These are phyloP conservation scores for Oryza glumipatula DNA, from an alignment of 176 grass and related monocot species.

Conservation along the genomic window DNA sequence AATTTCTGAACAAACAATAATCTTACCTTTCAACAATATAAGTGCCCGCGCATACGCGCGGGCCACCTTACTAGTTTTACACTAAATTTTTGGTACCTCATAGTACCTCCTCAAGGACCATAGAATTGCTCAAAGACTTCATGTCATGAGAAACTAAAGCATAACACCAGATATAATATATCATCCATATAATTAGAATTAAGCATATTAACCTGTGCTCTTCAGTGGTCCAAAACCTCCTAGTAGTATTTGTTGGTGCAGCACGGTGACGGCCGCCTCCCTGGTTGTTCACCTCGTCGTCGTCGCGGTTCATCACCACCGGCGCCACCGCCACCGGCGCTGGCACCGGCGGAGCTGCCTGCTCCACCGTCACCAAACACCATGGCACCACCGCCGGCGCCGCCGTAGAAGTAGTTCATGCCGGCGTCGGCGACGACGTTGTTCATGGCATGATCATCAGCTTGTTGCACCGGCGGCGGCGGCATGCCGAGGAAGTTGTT, in stretches of 20 bases:
- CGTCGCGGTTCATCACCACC: too few relatives aligned
- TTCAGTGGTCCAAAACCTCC: not conserved
- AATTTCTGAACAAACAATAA: too few relatives aligned
- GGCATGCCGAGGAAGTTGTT: not conserved
- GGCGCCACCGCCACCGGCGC: too few relatives aligned
- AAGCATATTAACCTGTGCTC: constrained; percentile 39
- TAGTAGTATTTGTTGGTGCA: not conserved
- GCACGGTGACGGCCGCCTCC: not conserved
- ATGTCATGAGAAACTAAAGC: not conserved
- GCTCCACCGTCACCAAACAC: not conserved
- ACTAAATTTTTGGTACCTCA: too few relatives aligned
- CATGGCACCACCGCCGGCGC: not conserved
- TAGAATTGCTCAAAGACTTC: too few relatives aligned
- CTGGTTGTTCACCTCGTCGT: not conserved
- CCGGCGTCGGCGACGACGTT: not conserved
- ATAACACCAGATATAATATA: too few relatives aligned
- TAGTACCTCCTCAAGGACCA: too few relatives aligned
- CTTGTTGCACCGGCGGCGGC: not conserved
- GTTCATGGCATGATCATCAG: not conserved
- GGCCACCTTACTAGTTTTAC: too few relatives aligned
- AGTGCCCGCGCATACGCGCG: too few relatives aligned
- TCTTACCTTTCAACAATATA: too few relatives aligned
- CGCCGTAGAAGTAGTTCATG: not conserved
- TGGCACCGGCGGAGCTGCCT: too few relatives aligned
- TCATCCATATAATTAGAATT: too few relatives aligned